Evolutionary conservation across 2,329 filamentous ascomycete species (phyloP), one percentile per base, ranked within the genome.

Genomic region (Tolypocladium album): DNA sequence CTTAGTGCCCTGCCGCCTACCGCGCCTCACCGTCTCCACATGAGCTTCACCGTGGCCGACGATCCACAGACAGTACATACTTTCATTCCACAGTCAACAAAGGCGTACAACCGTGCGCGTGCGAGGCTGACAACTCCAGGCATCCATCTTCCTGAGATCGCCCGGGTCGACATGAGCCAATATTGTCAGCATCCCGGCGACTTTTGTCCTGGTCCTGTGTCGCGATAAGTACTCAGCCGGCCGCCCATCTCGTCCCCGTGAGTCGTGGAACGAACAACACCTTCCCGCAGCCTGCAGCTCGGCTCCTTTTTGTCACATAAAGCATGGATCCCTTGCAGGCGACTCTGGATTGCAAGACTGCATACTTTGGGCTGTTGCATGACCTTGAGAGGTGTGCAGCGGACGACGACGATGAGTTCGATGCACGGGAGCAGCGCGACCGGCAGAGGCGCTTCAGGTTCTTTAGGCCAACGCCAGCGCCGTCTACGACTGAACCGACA

Each of bases 301-400:
- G 31, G 2, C 13, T 22, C 11, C 50, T 38, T 22, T 6, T 22
- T 3, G n/a, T n/a, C 12, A 22, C n/a, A 13, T 22, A 20, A 36
- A 34, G 12, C 17, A 43, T 39, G 39, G 50, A 56, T 38, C 12
- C 59, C 2, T 15, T 52, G 20, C 43, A 40, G 52, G 57, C 60
- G 20, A 58, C 68, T 12, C 61, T 77, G 8, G 65, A 71, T 57
- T 76, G 78, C 42, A 83, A 83, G 65, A 55, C 68, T 27, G 75
- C 72, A 0, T 80, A 78, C 62, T 83, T 82, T 63, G 63, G 71
- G n/a, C 68, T 69, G n/a, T 67, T 82, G 0, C 69, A 73, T 58
- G 64, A 39, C 64, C 72, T 60, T 64, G 31, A 31, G 4, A 24
- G 56, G 38, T 22, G 7, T 12, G 47, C 40, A 5, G 27, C 55